Evolutionary conservation across 371 early-diverging fungal genomes (phyloP), one percentile per base, ranked within the genome.

Genomic region (Chytridium lagenaria): DNA sequence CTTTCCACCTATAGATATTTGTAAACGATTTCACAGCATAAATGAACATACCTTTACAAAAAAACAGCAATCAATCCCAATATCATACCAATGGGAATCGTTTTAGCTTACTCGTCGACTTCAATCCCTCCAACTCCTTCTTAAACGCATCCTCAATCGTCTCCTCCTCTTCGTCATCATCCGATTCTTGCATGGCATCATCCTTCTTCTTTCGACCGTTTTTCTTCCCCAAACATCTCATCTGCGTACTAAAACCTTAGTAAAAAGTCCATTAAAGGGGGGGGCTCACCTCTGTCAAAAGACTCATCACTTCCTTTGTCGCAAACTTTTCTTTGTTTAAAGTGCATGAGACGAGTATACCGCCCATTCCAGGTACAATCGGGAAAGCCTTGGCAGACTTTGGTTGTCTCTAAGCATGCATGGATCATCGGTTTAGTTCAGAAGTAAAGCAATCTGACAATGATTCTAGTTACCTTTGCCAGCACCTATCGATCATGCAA

Each of bases 141-240:
- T 86, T 87, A 71, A 91, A 88, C 10, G 89, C 85, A 51, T 84
- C 90, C 71, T 92, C 92, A 23, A 92, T 73, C 36, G 85, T 85
- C 16, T 85, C 80, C 12, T 82, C 82, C 1, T 81, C 84, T 0
- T 84, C 81, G 5, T 80, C 80, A 1, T 84, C 83, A 0, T 71
- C 77, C 37, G 59, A 30, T 22, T 50, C 34, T 70, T 55, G 57
- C 26, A 12, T 19, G 37, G 31, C 1, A n/a, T n/a, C n/a, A n/a
- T n/a, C n/a, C n/a, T n/a, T n/a, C n/a, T n/a, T n/a, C n/a, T n/a
- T n/a, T n/a, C n/a, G n/a, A n/a, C n/a, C n/a, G n/a, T n/a, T n/a
- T 30, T 28, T 36, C 52, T 12, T 77, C 77, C 2, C 86, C 86
- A 78, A 89, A 89, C 36, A 88, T 65, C 61, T 82, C 75, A 49